phyloP scores from a whole-genome alignment of 31 red algal genomes.

The Bonnemaisonia californica region DNA sequence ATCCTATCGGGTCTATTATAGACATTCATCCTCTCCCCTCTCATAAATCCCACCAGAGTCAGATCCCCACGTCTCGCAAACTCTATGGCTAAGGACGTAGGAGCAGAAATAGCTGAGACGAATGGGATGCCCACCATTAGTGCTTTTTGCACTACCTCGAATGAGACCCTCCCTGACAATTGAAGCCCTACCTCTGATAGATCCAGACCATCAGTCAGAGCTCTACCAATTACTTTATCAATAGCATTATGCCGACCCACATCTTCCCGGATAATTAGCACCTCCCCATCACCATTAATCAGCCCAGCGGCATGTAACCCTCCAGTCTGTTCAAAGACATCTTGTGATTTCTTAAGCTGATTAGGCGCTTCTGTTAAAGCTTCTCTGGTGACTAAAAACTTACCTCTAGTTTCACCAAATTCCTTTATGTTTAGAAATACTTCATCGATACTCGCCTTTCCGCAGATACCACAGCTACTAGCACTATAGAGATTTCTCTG shows the following conservation, averaged over 20 bases:
- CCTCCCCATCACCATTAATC: not conserved
- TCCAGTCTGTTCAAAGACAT: conserved; percentile 8
- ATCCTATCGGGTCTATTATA: no score
- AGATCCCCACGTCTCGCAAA: not conserved
- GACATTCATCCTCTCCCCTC: conserved; percentile 1
- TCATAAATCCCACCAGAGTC: conserved; percentile 4
- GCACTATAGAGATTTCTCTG: conserved; percentile 1
- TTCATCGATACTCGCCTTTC: conserved; percentile 19
- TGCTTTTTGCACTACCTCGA: conserved; percentile 21
- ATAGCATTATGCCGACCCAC: conserved; percentile 35
- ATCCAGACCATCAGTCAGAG: not conserved
- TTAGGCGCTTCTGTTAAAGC: not conserved
- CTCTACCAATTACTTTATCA: conserved; percentile 31
- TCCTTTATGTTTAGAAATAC: not conserved
- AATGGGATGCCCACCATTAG: not conserved
- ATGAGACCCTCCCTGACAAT: not conserved
- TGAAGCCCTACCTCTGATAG: not conserved
- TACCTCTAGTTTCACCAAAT: not conserved
- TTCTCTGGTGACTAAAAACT: not conserved
- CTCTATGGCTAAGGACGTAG: not conserved
- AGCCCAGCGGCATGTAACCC: conserved; percentile 20
- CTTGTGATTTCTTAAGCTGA: conserved; percentile 13
- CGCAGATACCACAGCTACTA: conserved; percentile 6
- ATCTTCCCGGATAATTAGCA: conserved; percentile 37
- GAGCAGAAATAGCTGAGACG: conserved; percentile 19